Conservation (phyloP, 2,329 filamentous ascomycete genomes). For the Colletotrichum sp. region DNA sequence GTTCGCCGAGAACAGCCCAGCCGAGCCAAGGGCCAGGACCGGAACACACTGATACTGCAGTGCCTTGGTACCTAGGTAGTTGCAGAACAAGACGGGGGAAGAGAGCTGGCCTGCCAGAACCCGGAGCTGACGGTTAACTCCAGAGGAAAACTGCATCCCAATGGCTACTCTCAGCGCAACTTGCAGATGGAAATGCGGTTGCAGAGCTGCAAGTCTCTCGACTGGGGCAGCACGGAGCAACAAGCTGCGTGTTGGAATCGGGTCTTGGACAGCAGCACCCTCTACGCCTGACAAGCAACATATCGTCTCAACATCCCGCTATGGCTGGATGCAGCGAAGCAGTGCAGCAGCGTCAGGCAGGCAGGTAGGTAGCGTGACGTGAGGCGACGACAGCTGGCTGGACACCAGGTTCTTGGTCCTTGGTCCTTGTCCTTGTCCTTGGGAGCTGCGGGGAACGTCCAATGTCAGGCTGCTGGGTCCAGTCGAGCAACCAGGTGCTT, state of each 20-base stretch:
- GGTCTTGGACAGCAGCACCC: neutral
- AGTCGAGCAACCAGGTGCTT: neutral
- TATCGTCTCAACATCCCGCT: neutral
- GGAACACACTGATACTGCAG: neutral
- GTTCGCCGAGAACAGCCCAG: conserved; percentile 7
- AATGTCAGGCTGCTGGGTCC: neutral
- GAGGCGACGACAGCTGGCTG: neutral
- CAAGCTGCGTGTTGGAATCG: conserved; percentile 10
- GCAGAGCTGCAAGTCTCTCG: neutral
- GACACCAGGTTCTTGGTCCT: neutral
- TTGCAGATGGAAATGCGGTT: neutral
- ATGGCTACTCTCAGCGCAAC: neutral
- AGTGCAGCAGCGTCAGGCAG: neutral
- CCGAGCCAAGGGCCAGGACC: neutral
- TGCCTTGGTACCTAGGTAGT: neutral
- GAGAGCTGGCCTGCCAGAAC: neutral
- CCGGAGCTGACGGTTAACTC: neutral
- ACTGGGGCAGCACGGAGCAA: conserved; percentile 4
- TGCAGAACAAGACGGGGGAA: neutral
- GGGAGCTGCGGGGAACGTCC: neutral
- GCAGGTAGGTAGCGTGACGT: neutral
- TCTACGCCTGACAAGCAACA: neutral
- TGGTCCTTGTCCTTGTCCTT: neutral
- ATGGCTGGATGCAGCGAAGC: neutral
- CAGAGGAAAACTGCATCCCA: neutral